Evolutionary conservation across 2,329 filamentous ascomycete genomes (phyloP), one percentile per base, ranked within the genome.

Genomic region (Sporothrix brasiliensis): DNA sequence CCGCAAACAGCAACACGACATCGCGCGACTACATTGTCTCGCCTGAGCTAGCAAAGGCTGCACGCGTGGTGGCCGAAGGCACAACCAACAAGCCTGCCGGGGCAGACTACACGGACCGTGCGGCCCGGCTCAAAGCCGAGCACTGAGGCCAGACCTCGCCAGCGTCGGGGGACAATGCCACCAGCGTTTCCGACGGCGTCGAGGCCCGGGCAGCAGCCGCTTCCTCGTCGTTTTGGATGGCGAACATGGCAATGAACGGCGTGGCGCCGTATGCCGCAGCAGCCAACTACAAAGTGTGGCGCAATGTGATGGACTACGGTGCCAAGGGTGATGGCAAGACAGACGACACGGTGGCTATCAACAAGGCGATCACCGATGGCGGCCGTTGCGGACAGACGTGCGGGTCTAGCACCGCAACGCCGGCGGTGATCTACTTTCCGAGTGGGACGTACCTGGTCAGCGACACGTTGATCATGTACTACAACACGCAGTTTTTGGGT

Each of bases 321-420:
- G 82, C 82, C 67, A 79, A 75, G 72, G 82, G 61, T 21, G 67
- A 71, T 75, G 92, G 91, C 44, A 77, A 78, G 1, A 89, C 90
- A 1, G 92, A 95, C 74, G 92, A 95, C 77, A 94, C 92, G 1
- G 82, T 81, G 10, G 87, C 87, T 19, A 86, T 95, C 72, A 90
- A 93, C 76, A 80, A 80, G 24, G 86, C 91, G 14, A 84, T 95
- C 71, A 82, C 86, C 70, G 76, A 77, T n/a, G 70, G 70, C n/a
- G 67, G 63, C 44, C 72, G 73, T 34, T 73, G 74, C 50, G 72
- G 66, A 7, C 50, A 68, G 2, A 71, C 70, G 19, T 70, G 69
- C 39, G 53, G 21, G 13, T 54, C 69, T 2, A 71, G 71, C 6
- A 72, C 72, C 3, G 71, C 69, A 2, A 69, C 68, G 24, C 70